Evolutionary conservation across 495 filamentous ascomycete species (phyloP), one percentile per base, ranked within the genome.

Genomic region (Lasiosphaeria ovina): DNA sequence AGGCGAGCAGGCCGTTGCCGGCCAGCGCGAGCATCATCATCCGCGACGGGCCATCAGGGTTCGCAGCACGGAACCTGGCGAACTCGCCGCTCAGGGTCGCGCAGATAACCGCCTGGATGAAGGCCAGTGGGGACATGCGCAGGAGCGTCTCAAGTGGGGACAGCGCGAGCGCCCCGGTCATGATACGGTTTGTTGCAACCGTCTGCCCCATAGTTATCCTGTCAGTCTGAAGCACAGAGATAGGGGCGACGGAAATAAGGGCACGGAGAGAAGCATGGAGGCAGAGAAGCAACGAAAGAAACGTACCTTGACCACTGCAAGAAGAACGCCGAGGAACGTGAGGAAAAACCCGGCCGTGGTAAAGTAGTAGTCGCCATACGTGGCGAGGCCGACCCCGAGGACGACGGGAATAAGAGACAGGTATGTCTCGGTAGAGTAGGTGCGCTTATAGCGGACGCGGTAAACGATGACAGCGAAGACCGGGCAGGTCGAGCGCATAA

Each of bases 341-440:
- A 85, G 69, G 14, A 77, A 31, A 70, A 86, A 80, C 6, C 83
- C 83, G 8, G 74, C 57, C 4, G 69, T 60, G 11, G 83, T 83
- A 67, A 81, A 82, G 63, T 82, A 80, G 72, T 82, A 84, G 71
- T 85, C 83, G 9, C 83, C 83, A 47, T 79, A 79, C 10, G 83
- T 84, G 51, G 80, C 79, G 17, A 85, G 69, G 24, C 70, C 79
- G 45, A 81, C 81, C 31, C 83, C 83, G n/a, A 80, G n/a, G 34
- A 85, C 77, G 34, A 85, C 68, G 1, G 83, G 83, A 58, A 85
- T 69, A 8, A 86, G 76, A 6, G 83, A 80, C 24, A 83, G 69
- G 69, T 85, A 85, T 24, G 81, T 83, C 5, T 71, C 65, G 44
- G 54, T 72, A 31, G 74, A 72, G 63, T 85, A 85, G 44, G 68